A percentile compares a stretch with the other conserved stretches of the same genome.
Conservation (phyloP, 2,329 filamentous ascomycete species). For the Cladophialophora bantiana region DNA sequence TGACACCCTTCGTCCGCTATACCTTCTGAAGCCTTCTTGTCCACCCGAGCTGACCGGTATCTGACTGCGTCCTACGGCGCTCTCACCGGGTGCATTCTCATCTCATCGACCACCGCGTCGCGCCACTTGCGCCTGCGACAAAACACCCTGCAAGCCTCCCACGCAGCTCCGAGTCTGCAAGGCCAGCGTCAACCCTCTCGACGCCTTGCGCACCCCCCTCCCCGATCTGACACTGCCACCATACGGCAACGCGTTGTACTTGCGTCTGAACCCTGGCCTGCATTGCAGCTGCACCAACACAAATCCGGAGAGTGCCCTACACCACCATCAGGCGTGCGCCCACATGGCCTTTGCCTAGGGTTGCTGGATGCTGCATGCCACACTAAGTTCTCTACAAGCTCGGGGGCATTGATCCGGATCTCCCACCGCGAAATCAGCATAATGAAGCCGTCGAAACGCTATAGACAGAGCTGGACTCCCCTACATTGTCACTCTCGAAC, state of each 20-base stretch:
- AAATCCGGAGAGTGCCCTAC: slow-evolving; percentile 24
- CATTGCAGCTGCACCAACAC: slow-evolving; percentile 34
- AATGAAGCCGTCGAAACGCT: slow-evolving; percentile 35
- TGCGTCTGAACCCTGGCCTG: slow-evolving; percentile 18
- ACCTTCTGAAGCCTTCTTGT: background rate
- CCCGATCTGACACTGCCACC: slow-evolving; percentile 18
- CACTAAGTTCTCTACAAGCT: slow-evolving; percentile 16
- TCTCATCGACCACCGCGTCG: slow-evolving; percentile 7
- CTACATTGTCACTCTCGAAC: slow-evolving; percentile 22
- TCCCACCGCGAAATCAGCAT: slow-evolving; percentile 21
- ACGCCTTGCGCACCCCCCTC: slow-evolving; percentile 21
- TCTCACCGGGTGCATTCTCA: slow-evolving; percentile 7
- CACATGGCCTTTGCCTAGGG: slow-evolving; percentile 25
- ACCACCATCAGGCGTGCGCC: slow-evolving; percentile 31
- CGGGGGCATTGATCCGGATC: slow-evolving; percentile 15
- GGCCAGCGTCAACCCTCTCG: slow-evolving; percentile 20
- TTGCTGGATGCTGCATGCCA: slow-evolving; percentile 18
- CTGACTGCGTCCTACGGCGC: slow-evolving; percentile 19
- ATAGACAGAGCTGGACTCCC: slow-evolving; percentile 39
- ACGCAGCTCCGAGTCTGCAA: slow-evolving; percentile 21
- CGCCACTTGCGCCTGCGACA: slow-evolving; percentile 3
- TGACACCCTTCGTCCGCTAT: background rate
- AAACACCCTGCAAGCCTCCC: slow-evolving; percentile 23
- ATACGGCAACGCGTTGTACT: slow-evolving; percentile 29
- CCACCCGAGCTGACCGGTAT: slow-evolving; percentile 22